A percentile compares a stretch with the other conserved stretches of the same genome.
Evolutionary conservation across 257 asterid genomes (phyloP).

Genomic region (Nicotiana undulata): DNA sequence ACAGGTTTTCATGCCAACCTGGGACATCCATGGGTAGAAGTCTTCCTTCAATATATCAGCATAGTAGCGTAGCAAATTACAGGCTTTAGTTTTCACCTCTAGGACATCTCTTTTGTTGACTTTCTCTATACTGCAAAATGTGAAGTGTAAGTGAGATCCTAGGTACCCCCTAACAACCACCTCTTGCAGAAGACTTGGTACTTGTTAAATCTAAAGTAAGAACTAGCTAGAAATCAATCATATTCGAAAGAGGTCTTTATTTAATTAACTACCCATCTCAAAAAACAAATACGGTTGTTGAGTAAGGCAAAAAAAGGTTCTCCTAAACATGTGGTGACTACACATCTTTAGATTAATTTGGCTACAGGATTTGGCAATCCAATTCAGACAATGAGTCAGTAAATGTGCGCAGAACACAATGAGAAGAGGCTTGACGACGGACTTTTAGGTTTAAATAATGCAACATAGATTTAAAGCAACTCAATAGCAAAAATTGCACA

Average conservation of each 20-base stretch:
- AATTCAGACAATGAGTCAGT: too few species aligned
- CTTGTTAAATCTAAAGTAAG: too few species aligned
- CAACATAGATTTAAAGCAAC: too few species aligned
- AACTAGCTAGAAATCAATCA: neutral
- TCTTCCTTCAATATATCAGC: conserved; percentile 95
- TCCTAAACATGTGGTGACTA: neutral
- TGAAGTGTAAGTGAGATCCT: too few species aligned
- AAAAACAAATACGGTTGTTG: neutral
- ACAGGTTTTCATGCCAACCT: conserved; percentile 40
- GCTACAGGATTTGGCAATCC: too few species aligned
- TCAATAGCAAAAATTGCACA: too few species aligned
- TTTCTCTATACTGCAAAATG: conserved; percentile 75
- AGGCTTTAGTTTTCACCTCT: conserved; percentile 93
- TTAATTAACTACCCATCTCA: neutral
- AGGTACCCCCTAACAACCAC: too few species aligned
- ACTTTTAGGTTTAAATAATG: too few species aligned
- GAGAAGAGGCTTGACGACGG: too few species aligned
- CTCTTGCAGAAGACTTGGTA: neutral
- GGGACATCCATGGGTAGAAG: conserved; percentile 94
- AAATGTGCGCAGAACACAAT: too few species aligned
- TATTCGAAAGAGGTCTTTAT: neutral
- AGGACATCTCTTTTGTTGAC: conserved; percentile 17
- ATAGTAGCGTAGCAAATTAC: conserved; percentile 82
- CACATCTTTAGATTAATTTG: neutral
- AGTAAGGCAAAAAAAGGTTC: neutral